Conservation (phyloP, 148 eudicot species). For the Rhododendron vialii region DNA sequence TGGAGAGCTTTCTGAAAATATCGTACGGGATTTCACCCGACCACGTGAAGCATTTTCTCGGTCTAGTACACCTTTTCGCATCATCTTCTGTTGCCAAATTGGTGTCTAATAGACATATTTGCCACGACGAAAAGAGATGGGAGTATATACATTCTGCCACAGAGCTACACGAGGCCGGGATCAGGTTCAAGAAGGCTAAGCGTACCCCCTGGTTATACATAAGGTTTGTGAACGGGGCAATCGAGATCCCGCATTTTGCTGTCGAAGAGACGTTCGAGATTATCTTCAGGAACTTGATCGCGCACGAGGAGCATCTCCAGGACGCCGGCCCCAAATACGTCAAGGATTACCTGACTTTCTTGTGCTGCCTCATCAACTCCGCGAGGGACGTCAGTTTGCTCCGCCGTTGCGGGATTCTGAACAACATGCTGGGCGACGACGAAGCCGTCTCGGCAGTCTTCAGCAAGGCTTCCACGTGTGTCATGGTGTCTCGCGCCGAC, state of each 20-base stretch:
- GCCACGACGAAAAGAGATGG: not conserved
- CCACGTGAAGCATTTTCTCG: constrained; percentile 19
- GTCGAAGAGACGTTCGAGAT: not conserved
- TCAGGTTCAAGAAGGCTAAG: not conserved
- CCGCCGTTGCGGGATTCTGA: not conserved
- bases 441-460: not conserved
- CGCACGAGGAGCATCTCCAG: not conserved
- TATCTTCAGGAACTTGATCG: not conserved
- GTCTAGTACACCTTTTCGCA: not conserved
- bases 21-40: not conserved
- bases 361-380: not conserved
- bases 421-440: not conserved
- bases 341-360: not conserved
- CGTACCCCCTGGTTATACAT: not conserved
- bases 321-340: not conserved
- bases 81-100: not conserved
- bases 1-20: not conserved
- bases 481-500: too few relatives aligned
- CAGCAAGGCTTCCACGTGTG: not conserved
- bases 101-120: not conserved
- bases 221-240: not conserved
- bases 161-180: constrained; percentile 7
- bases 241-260: constrained; percentile 6
- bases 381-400: not conserved
- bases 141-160: not conserved